A percentile compares a stretch with the other conserved stretches of the same genome.
These are phyloP conservation scores for Spiraea crenata DNA, from an alignment of 331 rosid genomes.

Conservation along the genomic window DNA sequence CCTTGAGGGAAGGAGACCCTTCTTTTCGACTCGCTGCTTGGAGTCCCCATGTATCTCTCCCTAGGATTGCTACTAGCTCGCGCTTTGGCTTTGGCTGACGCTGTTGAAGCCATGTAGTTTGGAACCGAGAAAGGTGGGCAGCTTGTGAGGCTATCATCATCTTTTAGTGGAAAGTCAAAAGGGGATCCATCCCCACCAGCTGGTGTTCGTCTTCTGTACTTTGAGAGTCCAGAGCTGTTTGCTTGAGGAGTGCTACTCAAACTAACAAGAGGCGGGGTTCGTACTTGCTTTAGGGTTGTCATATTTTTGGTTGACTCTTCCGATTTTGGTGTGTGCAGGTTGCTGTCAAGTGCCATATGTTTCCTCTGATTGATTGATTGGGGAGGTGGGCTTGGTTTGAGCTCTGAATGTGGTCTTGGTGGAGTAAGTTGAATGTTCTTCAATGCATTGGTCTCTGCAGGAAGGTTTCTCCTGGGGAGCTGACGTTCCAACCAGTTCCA, in stretches of 20 bases:
- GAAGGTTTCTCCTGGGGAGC: conserved; percentile 39
- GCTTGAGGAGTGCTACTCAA: conserved; percentile 47
- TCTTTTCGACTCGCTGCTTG: conserved; percentile 70
- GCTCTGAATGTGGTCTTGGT: conserved; percentile 63
- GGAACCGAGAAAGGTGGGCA: conserved; percentile 95
- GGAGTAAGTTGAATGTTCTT: conserved; percentile 71
- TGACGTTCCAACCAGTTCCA: conserved; percentile 96
- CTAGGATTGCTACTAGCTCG: conserved; percentile 68
- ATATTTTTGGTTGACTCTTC: conserved; percentile 54
- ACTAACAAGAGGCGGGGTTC: conserved; percentile 46
- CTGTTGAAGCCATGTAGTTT: conserved; percentile 77
- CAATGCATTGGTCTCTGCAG: conserved; percentile 49
- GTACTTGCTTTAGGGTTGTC: conserved; percentile 36
- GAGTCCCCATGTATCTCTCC: conserved; percentile 78
- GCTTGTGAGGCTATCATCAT: conserved; percentile 85
- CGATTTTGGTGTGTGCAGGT: conserved; percentile 81
- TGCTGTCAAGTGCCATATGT: conserved; percentile 55
- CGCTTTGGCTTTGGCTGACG: conserved; percentile 78
- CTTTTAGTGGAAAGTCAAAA: conserved; percentile 59
- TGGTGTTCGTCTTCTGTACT: conserved; percentile 43
- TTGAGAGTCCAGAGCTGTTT: conserved; percentile 44
- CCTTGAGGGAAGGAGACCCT: conserved; percentile 87
- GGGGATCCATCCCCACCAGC: conserved; percentile 49
- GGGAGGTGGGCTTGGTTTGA: conserved; percentile 59
- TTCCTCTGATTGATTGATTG: conserved; percentile 51